phyloP scores from a whole-genome alignment of 345 rosid genomes.

The Gossypium sturtianum region DNA sequence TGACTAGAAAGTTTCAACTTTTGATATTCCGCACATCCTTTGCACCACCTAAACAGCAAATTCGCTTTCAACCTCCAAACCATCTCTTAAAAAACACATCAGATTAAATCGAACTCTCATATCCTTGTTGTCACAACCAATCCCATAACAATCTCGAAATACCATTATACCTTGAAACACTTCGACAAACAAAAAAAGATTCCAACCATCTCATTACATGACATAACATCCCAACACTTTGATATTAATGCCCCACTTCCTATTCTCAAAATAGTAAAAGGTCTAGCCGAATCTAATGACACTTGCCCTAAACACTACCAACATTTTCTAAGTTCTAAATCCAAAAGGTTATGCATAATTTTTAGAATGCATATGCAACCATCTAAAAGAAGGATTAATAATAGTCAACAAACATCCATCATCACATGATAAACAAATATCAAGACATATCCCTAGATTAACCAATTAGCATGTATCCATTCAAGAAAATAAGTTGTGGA shows the following conservation, averaged over 20 bases:
- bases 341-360: neutral
- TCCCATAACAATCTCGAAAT: neutral
- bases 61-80: neutral
- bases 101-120: neutral
- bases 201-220: neutral
- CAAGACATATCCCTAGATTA: neutral
- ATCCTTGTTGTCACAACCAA: neutral
- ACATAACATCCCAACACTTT: too few species aligned
- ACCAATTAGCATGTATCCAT: neutral
- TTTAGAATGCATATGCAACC: neutral
- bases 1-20: neutral
- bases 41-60: neutral
- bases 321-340: neutral
- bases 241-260: neutral
- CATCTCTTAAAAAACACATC: neutral
- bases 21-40: neutral
- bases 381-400: neutral
- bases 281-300: neutral
- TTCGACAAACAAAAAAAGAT: neutral
- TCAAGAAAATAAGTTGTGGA: constrained; percentile 7
- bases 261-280: neutral
- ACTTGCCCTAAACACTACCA: neutral
- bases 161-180: neutral
- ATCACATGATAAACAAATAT: constrained; percentile 6
- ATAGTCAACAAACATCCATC: constrained; percentile 5